phyloP scores from a whole-genome alignment of 352 stramenopile genomes.

The Lagenidium giganteum region DNA sequence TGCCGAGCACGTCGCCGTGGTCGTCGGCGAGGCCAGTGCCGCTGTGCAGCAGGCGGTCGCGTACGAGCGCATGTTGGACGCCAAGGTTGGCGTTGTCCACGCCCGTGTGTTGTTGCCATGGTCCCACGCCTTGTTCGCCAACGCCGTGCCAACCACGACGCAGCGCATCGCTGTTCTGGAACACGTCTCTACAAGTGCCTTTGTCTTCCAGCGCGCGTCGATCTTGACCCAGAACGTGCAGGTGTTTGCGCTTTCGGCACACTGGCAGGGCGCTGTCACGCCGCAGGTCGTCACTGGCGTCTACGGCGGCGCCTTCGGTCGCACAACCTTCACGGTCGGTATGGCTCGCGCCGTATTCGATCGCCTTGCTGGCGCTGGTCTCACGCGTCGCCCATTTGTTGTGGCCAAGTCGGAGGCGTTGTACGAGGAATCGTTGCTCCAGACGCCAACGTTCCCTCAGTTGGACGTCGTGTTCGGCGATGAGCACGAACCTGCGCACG shows the following conservation, averaged over 20 bases:
- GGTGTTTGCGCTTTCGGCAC: constrained; percentile 61
- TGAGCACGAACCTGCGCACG: constrained; percentile 27
- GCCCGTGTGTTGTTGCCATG: constrained; percentile 68
- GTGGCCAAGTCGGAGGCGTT: constrained; percentile 73
- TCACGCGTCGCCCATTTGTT: constrained; percentile 63
- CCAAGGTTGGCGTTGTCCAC: constrained; percentile 74
- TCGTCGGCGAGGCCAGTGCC: constrained; percentile 54
- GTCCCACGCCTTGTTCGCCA: constrained; percentile 69
- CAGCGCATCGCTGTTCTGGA: constrained; percentile 71
- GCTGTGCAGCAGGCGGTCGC: constrained; percentile 53
- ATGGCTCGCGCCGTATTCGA: constrained; percentile 67
- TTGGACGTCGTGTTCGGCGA: constrained; percentile 57
- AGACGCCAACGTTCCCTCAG: constrained; percentile 35
- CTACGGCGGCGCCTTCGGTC: constrained; percentile 64
- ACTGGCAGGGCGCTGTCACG: constrained; percentile 25
- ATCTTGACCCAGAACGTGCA: constrained; percentile 68
- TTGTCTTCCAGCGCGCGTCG: constrained; percentile 61
- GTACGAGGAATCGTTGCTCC: constrained; percentile 48
- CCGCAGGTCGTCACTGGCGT: constrained; percentile 54
- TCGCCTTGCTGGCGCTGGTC: constrained; percentile 29
- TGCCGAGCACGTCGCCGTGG: constrained; percentile 65
- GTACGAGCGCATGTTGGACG: constrained; percentile 71
- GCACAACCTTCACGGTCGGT: constrained; percentile 54
- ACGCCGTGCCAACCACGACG: constrained; percentile 40
- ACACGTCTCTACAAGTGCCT: constrained; percentile 53